Base-by-base conservation (phyloP, 768 basidiomycete genomes). In the Russula dissimulans region DNA sequence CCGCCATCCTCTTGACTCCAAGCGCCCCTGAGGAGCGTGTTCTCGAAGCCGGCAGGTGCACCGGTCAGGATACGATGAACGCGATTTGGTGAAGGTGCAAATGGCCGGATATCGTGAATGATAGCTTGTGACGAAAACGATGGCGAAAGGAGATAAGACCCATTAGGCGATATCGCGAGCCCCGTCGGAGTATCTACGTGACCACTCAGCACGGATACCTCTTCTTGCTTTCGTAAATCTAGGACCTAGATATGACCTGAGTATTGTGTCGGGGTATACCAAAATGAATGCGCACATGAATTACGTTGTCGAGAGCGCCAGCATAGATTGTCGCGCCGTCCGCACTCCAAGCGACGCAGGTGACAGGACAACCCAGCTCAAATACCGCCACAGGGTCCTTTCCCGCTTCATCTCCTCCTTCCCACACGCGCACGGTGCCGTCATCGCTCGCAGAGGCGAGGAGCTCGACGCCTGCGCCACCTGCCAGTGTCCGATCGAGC, bases 101-200 rank as follows among this genome's bases (percentile, higher is more conserved):
- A 99, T 0, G 97, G 95, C 34, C 92, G 86, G 18, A 97, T 82
- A 71, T 97, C 93, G 73, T 97, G 89, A 60, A 98, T 85, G 69
- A 97, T 77, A 5, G 87, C 84, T 60, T 90, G 86, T 0, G 92
- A 94, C 26, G 94, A 95, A 67, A 97, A 81, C 1, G 91, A 91
- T 22, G 92, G 91, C 0, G 94, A 91, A 55, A 97, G 85, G 54
- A 98, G 81, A 75, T 83, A 94, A 52, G 83, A 78, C 17, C 91
- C 91, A 59, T 86, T 87, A 0, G 97, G 95, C 2, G 95, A 97
- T 57, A 98, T 80, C 0, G 90, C 75, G n/a, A 99, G 80, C 3
- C 94, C 95, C 3, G 92, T 90, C 3, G 95, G 92, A 1, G 95
- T 97, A 69, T 98, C 97, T 11, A 81, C 83, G 71, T 97, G 95